phyloP scores from a whole-genome alignment of 192 early-diverging fungal species.

The Mortierella antarctica region DNA sequence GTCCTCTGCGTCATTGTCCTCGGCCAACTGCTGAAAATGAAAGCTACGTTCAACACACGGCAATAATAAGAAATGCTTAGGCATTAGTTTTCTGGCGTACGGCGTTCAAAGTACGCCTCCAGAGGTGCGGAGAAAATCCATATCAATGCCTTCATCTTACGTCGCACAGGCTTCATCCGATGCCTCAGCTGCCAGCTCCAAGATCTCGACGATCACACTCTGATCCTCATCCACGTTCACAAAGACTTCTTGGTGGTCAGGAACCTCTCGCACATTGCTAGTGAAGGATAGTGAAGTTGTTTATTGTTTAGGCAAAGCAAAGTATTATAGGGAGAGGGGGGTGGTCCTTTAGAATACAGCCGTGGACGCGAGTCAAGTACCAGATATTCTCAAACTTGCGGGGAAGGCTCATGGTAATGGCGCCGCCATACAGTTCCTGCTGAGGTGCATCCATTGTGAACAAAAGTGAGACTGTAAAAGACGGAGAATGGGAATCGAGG shows the following conservation, averaged over 20 bases:
- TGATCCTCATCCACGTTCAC: constrained; percentile 74
- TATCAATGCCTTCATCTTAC: constrained; percentile 50
- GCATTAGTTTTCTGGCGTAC: background rate
- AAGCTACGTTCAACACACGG: constrained; percentile 54
- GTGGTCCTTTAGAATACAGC: background rate
- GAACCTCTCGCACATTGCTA: constrained; percentile 84
- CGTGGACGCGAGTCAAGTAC: constrained; percentile 28
- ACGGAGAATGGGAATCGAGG: background rate
- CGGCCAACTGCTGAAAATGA: constrained; percentile 85
- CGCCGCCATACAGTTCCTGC: constrained; percentile 75
- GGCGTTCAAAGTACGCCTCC: background rate
- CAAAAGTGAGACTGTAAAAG: background rate
- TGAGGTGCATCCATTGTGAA: constrained; percentile 29
- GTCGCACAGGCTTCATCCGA: constrained; percentile 60
- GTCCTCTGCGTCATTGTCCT: constrained; percentile 78
- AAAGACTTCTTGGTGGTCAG: constrained; percentile 95
- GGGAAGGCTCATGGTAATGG: constrained; percentile 71
- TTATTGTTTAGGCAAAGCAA: constrained; percentile 2
- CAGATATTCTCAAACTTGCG: constrained; percentile 66
- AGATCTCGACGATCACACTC: constrained; percentile 89
- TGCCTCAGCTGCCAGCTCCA: constrained; percentile 71
- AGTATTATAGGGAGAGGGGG: background rate
- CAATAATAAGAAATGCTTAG: background rate
- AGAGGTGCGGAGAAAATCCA: background rate
- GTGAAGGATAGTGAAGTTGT: background rate